phyloP scores from a whole-genome alignment of 2,329 filamentous ascomycete species.

The Sporothrix dimorphospora region DNA sequence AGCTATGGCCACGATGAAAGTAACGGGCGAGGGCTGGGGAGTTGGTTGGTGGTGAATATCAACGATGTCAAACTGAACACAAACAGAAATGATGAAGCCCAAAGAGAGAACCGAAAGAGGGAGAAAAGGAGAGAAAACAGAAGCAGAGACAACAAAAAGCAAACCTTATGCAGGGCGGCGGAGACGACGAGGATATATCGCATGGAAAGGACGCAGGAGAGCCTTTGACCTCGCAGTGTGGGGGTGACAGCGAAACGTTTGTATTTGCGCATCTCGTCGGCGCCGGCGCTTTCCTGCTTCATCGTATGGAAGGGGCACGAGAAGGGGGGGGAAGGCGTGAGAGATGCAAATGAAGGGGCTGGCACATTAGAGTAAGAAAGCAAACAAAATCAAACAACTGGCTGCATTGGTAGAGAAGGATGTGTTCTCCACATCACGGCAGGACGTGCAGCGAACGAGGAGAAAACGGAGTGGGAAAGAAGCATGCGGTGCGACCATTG shows the following conservation, averaged over 20 bases:
- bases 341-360: neutral
- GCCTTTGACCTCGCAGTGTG: neutral
- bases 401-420: neutral
- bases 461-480: neutral
- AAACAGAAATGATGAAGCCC: neutral
- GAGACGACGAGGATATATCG: constrained; percentile 28
- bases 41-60: constrained; percentile 14
- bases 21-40: neutral
- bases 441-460: neutral
- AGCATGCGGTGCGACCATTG: constrained; percentile 13
- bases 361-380: neutral
- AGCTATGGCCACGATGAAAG: neutral
- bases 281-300: neutral
- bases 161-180: constrained; percentile 25
- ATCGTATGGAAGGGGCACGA: neutral
- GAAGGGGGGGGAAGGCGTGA: neutral
- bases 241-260: neutral
- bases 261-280: neutral
- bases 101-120: constrained; percentile 5
- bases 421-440: neutral
- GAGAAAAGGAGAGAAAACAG: neutral
- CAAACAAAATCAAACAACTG: neutral
- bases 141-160: neutral
- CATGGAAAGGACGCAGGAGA: neutral
- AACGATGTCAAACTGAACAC: neutral